A percentile compares a stretch with the other conserved stretches of the same genome.
Conservation (phyloP, 768 basidiomycete genomes). For the Rhodocollybia butyracea region DNA sequence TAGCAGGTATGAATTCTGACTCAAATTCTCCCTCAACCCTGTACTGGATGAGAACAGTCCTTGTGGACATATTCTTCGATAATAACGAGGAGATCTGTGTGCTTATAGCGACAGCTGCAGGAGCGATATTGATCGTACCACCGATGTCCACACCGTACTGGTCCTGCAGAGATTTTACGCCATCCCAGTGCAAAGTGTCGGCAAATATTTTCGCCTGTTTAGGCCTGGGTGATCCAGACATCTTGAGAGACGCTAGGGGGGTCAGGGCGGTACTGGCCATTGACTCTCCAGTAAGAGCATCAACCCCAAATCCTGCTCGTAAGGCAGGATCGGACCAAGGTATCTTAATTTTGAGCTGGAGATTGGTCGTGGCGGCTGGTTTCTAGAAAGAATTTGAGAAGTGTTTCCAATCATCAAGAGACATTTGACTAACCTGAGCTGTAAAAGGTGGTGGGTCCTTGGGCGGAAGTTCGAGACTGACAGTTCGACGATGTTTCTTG, state of each 20-base stretch:
- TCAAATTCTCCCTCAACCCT: slow-evolving; percentile 11
- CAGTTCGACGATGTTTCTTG: slow-evolving; percentile 1
- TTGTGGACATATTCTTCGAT: slow-evolving; percentile 9
- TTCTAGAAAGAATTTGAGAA: neutral
- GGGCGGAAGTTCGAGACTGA: neutral
- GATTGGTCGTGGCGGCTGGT: neutral
- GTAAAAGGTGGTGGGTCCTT: neutral
- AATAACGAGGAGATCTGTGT: slow-evolving; percentile 11
- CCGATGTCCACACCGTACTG: slow-evolving; percentile 15
- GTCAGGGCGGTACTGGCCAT: slow-evolving; percentile 13
- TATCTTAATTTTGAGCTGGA: slow-evolving; percentile 12
- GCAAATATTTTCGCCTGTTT: slow-evolving; percentile 9
- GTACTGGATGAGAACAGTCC: slow-evolving; percentile 16
- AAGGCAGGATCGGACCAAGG: slow-evolving; percentile 17
- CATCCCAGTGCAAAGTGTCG: slow-evolving; percentile 15
- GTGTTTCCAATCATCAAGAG: neutral
- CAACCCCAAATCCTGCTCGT: slow-evolving; percentile 13
- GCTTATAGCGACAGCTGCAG: slow-evolving; percentile 9
- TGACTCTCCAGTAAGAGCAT: slow-evolving; percentile 18
- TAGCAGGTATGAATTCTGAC: slow-evolving; percentile 10
- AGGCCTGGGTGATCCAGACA: slow-evolving; percentile 3
- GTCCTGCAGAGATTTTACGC: slow-evolving; percentile 12
- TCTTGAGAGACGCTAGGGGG: slow-evolving; percentile 10
- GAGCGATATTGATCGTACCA: slow-evolving; percentile 14
- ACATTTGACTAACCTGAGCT: neutral